These are phyloP conservation scores for Plantago major DNA, from an alignment of 257 asterid genomes.

Conservation along the genomic window DNA sequence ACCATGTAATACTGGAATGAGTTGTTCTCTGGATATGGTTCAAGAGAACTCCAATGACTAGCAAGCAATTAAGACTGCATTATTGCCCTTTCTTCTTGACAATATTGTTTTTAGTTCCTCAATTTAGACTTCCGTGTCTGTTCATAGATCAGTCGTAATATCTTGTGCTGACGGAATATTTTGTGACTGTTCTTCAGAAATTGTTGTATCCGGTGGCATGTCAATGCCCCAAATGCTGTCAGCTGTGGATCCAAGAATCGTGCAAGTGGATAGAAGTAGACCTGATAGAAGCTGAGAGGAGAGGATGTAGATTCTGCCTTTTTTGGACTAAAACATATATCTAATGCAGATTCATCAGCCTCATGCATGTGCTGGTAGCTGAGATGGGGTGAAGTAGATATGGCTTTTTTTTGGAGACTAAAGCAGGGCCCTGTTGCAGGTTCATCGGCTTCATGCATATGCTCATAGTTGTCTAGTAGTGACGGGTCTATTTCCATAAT, in stretches of 20 bases:
- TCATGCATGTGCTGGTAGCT: no score
- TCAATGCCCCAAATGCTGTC: slow-evolving; percentile 69
- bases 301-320: slow-evolving; percentile 18
- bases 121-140: no score
- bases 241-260: slow-evolving; percentile 40
- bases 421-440: no score
- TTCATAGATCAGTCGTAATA: neutral
- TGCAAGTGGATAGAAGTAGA: slow-evolving; percentile 42
- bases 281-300: slow-evolving; percentile 33
- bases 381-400: no score
- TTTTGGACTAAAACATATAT: neutral
- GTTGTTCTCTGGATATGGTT: no score
- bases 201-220: slow-evolving; percentile 75
- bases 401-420: no score
- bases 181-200: slow-evolving; percentile 40
- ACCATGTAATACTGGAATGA: no score
- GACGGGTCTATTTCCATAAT: slow-evolving; percentile 17
- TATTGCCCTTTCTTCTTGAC: neutral
- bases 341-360: slow-evolving; percentile 14
- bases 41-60: no score
- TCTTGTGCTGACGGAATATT: slow-evolving; percentile 8
- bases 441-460: neutral
- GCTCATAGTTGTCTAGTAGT: slow-evolving; percentile 14
- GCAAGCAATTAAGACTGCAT: no score
- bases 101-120: no score